These are phyloP conservation scores for Neofusicoccum ribis DNA, from an alignment of 2,329 filamentous ascomycete species.

Conservation along the genomic window DNA sequence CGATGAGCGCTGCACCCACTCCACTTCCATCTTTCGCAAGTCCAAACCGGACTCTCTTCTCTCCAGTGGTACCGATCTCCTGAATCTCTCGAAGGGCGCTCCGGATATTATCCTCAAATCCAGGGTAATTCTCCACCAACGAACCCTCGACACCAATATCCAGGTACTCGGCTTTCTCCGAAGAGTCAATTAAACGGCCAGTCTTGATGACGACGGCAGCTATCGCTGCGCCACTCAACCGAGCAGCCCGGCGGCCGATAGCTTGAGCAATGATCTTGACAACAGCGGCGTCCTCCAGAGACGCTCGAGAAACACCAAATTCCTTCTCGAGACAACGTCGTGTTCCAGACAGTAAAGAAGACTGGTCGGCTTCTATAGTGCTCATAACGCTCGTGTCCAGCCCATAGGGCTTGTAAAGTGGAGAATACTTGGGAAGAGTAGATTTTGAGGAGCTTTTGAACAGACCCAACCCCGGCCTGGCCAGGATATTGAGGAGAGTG, in stretches of 20 bases:
- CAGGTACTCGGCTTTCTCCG: conserved; percentile 63
- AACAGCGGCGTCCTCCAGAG: conserved; percentile 79
- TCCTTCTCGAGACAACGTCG: conserved; percentile 76
- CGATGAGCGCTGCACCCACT: conserved; percentile 93
- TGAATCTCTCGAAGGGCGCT: conserved; percentile 76
- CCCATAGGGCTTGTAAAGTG: conserved; percentile 78
- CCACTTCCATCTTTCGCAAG: conserved; percentile 96
- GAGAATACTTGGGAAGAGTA: conserved; percentile 63
- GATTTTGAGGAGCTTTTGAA: conserved; percentile 70
- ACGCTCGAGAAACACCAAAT: conserved; percentile 75
- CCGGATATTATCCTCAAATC: conserved; percentile 84
- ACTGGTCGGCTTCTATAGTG: conserved; percentile 78
- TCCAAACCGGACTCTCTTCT: conserved; percentile 88
- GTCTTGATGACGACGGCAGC: conserved; percentile 81
- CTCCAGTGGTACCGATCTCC: conserved; percentile 74
- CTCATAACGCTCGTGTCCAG: conserved; percentile 90
- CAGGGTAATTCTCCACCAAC: conserved; percentile 92
- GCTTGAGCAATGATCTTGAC: conserved; percentile 82
- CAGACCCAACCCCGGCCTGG: conserved; percentile 65
- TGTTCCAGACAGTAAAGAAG: conserved; percentile 67
- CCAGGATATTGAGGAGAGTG: conserved; percentile 70
- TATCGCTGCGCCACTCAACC: conserved; percentile 86
- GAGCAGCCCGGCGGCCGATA: conserved; percentile 83
- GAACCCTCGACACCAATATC: conserved; percentile 95
- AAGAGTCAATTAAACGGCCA: conserved; percentile 58